These are phyloP conservation scores for Cotoneaster glaucophyllus DNA, from an alignment of 306 rosid species.

Conservation along the genomic window DNA sequence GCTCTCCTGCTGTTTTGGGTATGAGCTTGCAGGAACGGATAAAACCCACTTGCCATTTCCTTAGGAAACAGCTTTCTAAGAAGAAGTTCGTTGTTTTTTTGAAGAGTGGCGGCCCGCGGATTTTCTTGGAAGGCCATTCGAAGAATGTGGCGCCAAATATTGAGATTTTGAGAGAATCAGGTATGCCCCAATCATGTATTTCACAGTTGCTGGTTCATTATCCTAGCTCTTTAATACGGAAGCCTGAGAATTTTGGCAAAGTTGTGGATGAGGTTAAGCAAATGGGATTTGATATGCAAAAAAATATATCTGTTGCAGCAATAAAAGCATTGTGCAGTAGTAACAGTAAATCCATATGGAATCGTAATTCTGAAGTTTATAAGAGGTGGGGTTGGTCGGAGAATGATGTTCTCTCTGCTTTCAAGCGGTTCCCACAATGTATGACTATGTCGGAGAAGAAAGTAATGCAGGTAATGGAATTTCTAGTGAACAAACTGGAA, in stretches of 20 bases:
- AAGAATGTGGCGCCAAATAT: constrained; percentile 9
- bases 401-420: not conserved
- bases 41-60: constrained; percentile 15
- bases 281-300: not conserved
- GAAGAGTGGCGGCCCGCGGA: no score
- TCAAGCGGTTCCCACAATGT: constrained; percentile 20
- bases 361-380: constrained; percentile 18
- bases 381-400: constrained; percentile 46
- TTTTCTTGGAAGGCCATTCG: not conserved
- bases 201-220: not conserved
- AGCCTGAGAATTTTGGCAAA: not conserved
- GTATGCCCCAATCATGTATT: constrained; percentile 6
- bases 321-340: constrained; percentile 2
- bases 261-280: constrained; percentile 16
- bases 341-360: constrained; percentile 25
- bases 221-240: not conserved
- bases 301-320: constrained; percentile 10
- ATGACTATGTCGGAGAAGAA: constrained; percentile 25
- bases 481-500: constrained; percentile 15
- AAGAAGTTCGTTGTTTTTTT: not conserved
- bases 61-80: constrained; percentile 18
- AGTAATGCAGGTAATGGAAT: constrained; percentile 1
- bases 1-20: accelerated
- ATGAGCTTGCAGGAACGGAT: constrained; percentile 21
- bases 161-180: constrained; percentile 18